A percentile compares a stretch with the other conserved stretches of the same genome.
phyloP scores from a whole-genome alignment of 257 asterid genomes.

The Striga asiatica region DNA sequence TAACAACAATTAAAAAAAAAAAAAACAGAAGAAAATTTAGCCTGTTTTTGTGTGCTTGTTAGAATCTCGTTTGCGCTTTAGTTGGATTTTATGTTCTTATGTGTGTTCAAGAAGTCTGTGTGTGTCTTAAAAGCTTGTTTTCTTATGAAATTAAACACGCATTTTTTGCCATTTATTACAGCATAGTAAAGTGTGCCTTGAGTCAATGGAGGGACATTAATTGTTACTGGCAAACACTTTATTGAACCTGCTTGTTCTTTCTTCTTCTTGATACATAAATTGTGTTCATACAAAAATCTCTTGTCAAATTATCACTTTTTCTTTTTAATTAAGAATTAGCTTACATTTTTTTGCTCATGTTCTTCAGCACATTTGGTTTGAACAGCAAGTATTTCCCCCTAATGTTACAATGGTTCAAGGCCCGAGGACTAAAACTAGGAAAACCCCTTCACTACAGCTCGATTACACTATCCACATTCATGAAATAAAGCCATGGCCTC shows the following conservation, averaged over 20 bases:
- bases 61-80: no score
- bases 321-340: not conserved
- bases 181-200: not conserved
- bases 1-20: no score
- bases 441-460: conserved; percentile 39
- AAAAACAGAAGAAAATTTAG: no score
- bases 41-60: no score
- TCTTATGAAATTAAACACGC: no score
- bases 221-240: no score
- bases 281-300: not conserved
- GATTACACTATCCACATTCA: conserved; percentile 48
- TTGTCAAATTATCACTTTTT: no score
- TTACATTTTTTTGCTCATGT: conserved; percentile 1
- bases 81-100: not conserved
- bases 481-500: conserved; percentile 90
- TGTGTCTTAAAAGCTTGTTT: no score
- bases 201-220: conserved; percentile 15
- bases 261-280: no score
- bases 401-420: conserved; percentile 48
- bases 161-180: not conserved
- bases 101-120: no score
- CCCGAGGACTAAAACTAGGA: conserved; percentile 41
- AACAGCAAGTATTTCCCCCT: conserved; percentile 4
- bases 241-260: no score
- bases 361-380: conserved; percentile 17